Conservation (phyloP, 306 rosid species). For the Corylus americana region DNA sequence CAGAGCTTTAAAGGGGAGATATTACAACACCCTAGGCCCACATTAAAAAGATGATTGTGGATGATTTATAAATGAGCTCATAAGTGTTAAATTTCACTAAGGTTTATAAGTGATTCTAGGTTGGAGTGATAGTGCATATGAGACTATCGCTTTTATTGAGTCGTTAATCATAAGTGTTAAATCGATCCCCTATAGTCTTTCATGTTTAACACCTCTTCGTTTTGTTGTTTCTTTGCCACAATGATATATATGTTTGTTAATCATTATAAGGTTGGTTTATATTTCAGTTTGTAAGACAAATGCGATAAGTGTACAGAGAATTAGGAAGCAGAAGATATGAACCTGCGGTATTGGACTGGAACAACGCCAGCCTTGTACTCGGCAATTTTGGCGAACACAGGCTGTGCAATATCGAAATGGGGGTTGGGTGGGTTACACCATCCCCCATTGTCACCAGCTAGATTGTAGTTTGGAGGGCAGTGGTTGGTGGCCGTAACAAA, state of each 20-base stretch:
- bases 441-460: conserved; percentile 55
- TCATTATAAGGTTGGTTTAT: background rate
- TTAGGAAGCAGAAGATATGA: background rate
- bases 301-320: background rate
- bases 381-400: conserved; percentile 59
- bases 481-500: conserved; percentile 64
- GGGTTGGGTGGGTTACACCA: conserved; percentile 86
- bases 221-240: background rate
- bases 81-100: too few relatives aligned
- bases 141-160: too few relatives aligned
- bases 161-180: too few relatives aligned
- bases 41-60: too few relatives aligned
- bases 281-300: background rate
- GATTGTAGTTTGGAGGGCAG: conserved; percentile 59
- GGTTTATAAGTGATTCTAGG: too few relatives aligned
- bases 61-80: too few relatives aligned
- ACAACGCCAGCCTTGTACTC: conserved; percentile 54
- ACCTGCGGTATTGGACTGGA: conserved; percentile 76
- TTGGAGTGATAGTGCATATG: too few relatives aligned
- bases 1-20: too few relatives aligned
- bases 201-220: background rate
- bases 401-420: conserved; percentile 76
- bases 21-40: too few relatives aligned
- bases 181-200: too few relatives aligned
- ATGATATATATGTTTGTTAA: background rate